phyloP scores from a whole-genome alignment of 192 early-diverging fungal species.

The Phycomyces nitens region DNA sequence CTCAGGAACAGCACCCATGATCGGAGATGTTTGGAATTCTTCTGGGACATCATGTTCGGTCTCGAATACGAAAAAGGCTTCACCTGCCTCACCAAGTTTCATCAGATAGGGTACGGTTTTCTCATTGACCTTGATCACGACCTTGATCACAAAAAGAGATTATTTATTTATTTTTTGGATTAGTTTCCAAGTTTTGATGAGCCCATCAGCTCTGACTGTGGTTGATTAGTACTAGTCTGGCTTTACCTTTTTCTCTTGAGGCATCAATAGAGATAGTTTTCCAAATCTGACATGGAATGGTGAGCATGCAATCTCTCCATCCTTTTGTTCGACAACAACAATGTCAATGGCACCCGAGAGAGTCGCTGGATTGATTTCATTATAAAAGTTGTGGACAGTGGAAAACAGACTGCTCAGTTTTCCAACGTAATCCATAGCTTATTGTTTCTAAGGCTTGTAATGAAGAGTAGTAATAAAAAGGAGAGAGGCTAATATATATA shows the following conservation, averaged over 20 bases:
- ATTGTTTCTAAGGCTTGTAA: neutral
- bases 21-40: slow-evolving; percentile 93
- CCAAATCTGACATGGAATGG: slow-evolving; percentile 99
- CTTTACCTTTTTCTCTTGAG: slow-evolving; percentile 85
- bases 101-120: slow-evolving; percentile 73
- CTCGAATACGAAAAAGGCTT: slow-evolving; percentile 97
- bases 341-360: slow-evolving; percentile 98
- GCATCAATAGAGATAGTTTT: slow-evolving; percentile 86
- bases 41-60: slow-evolving; percentile 86
- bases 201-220: too few relatives aligned
- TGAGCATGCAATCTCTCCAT: slow-evolving; percentile 84
- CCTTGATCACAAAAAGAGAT: slow-evolving; percentile 37
- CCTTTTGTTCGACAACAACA: slow-evolving; percentile 82
- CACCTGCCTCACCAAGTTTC: slow-evolving; percentile 97
- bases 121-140: slow-evolving; percentile 85
- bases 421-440: slow-evolving; percentile 58
- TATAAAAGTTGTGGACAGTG: slow-evolving; percentile 87
- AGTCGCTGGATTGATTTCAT: slow-evolving; percentile 94
- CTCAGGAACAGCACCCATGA: slow-evolving; percentile 52
- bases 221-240: too few relatives aligned
- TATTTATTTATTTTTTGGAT: neutral
- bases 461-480: neutral
- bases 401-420: slow-evolving; percentile 60
- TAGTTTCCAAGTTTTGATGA: too few relatives aligned
- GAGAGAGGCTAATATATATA: neutral